Percentiles rank a stretch among this genome's conserved stretches.
These are phyloP conservation scores for Xylona heveae DNA, from an alignment of 495 filamentous ascomycete genomes.

Conservation along the genomic window DNA sequence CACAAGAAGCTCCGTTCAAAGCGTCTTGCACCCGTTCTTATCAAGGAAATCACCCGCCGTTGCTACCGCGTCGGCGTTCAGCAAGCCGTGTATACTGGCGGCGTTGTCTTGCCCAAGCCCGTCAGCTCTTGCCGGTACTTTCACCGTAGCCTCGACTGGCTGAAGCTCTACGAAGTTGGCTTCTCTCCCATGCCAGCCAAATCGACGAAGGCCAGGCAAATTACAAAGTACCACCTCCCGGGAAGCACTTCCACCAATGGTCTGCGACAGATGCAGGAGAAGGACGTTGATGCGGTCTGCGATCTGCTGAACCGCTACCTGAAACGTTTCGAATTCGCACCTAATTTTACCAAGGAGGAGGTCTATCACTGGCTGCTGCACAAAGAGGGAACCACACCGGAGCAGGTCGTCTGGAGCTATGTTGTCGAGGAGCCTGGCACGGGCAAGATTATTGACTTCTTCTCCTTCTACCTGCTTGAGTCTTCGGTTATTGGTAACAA, in stretches of 20 bases:
- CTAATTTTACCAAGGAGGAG: slow-evolving; percentile 57
- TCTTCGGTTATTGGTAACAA: slow-evolving; percentile 66
- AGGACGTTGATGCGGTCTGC: slow-evolving; percentile 60
- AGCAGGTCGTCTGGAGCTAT: slow-evolving; percentile 80
- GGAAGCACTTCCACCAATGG: slow-evolving; percentile 44
- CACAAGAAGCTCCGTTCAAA: slow-evolving; percentile 95
- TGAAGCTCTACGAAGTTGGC: slow-evolving; percentile 80
- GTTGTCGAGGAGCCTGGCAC: slow-evolving; percentile 60
- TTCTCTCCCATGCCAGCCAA: slow-evolving; percentile 66
- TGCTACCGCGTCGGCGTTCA: slow-evolving; percentile 67
- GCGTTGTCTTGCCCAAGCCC: slow-evolving; percentile 72
- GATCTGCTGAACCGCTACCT: slow-evolving; percentile 59
- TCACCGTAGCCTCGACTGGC: slow-evolving; percentile 82
- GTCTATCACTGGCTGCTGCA: slow-evolving; percentile 75
- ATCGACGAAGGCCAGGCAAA: slow-evolving; percentile 63
- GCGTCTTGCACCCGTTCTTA: slow-evolving; percentile 74
- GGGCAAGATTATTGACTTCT: slow-evolving; percentile 81
- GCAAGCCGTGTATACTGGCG: slow-evolving; percentile 90
- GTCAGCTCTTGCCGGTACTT: slow-evolving; percentile 86
- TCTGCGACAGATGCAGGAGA: slow-evolving; percentile 57
- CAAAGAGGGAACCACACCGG: slow-evolving; percentile 29
- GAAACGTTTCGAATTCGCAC: slow-evolving; percentile 61
- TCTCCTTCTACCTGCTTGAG: slow-evolving; percentile 91
- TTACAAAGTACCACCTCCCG: slow-evolving; percentile 60
- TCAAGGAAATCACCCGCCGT: slow-evolving; percentile 87